Base-by-base conservation (phyloP, 805 yeast genomes). In the Myxozyma mucilagina region DNA sequence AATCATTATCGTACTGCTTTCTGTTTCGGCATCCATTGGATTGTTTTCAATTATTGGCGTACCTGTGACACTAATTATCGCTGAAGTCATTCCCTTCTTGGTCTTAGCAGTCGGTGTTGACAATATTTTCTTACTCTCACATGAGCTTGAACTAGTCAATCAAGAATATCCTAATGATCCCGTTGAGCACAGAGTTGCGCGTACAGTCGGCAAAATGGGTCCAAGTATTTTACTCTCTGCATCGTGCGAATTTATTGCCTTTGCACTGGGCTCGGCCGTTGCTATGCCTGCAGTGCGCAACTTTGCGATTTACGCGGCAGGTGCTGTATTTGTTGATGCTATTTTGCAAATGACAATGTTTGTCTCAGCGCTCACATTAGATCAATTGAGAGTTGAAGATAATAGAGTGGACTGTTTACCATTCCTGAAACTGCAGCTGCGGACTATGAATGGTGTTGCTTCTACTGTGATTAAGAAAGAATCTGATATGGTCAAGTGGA, bases 41-140 rank as follows among this genome's bases (percentile, higher is more conserved):
- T 67, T 90, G 4, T 88, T 90, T 74, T 82, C 94, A 11, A 69
- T 82, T 5, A 60, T 88, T n/a, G 96, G 94, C 0, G 75, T 92
- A 52, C 90, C 89, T 69, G 89, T 96, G 0, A 93, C 98, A 0
- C 77, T 93, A 47, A 92, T 93, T 66, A 90, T 93, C 59, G 97
- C 98, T 1, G 98, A 94, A 72, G 99, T 93, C 5, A 93, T 93
- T 38, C 98, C 98, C 9, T 93, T 93, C 71, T 77, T 93, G 69
- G 88, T 93, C 13, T 78, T 93, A 60, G 99, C 99, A 0, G 86
- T 93, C 58, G 99, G 99, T n/a, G 90, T 93, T 32, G 99, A 93
- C 75, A 93, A 93, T 72, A 89, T 93, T 31, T 94, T 92, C 70
- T 76, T 93, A 66, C 83, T 93, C 20, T 87, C 90, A 0, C 92